These are phyloP conservation scores for Beauveria caledonica DNA, from an alignment of 2,329 filamentous ascomycete species.

Conservation along the genomic window DNA sequence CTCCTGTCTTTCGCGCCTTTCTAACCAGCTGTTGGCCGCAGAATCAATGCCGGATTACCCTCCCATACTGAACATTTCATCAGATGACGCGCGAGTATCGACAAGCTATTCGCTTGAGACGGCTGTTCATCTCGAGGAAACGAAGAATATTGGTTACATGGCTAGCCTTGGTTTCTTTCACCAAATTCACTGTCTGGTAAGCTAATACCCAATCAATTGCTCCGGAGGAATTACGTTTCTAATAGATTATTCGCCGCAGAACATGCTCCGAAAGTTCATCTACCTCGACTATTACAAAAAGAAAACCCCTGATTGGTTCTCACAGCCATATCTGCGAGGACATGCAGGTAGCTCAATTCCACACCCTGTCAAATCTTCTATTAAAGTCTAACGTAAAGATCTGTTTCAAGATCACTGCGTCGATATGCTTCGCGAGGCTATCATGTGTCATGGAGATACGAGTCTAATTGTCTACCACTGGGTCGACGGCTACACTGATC, in stretches of 20 bases:
- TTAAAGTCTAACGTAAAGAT: background rate
- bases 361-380: background rate
- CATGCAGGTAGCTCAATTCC: background rate
- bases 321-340: background rate
- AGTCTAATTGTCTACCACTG: background rate
- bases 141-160: background rate
- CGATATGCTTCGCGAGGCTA: background rate
- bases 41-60: background rate
- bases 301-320: background rate
- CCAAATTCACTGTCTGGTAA: background rate
- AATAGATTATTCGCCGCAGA: background rate
- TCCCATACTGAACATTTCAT: background rate
- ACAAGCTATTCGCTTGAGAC: background rate
- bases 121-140: background rate
- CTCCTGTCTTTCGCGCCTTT: background rate
- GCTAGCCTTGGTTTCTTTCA: background rate
- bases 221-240: background rate
- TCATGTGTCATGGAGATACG: background rate
- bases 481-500: background rate
- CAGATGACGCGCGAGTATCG: background rate
- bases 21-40: background rate
- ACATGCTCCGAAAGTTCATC: background rate
- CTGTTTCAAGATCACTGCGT: background rate
- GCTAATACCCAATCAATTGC: background rate
- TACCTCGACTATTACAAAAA: background rate